Conservation (phyloP, 768 basidiomycete genomes). For the Plicaturopsis crispa region DNA sequence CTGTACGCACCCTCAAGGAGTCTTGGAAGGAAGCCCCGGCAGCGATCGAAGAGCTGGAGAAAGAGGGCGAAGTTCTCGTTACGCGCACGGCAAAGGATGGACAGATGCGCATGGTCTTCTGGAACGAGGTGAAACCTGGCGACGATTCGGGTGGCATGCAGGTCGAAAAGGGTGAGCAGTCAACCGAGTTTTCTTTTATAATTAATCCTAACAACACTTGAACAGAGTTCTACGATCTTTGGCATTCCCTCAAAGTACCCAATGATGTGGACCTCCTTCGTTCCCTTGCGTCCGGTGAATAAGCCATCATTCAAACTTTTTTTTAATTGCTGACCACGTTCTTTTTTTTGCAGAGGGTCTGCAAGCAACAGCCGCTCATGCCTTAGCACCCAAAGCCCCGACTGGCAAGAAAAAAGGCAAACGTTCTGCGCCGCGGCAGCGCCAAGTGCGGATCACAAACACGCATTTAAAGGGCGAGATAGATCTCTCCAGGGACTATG, state of each 20-base stretch:
- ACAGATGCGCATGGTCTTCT: constrained; percentile 78
- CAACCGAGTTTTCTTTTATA: neutral
- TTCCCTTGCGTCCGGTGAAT: constrained; percentile 65
- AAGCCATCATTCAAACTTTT: constrained; percentile 5
- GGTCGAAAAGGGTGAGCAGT: constrained; percentile 70
- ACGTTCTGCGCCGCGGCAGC: constrained; percentile 62
- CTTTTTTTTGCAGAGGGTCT: constrained; percentile 54
- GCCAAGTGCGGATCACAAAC: constrained; percentile 82
- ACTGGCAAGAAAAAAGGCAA: constrained; percentile 79
- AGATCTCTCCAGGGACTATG: constrained; percentile 74
- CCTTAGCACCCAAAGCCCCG: constrained; percentile 45
- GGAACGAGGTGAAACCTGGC: constrained; percentile 80
- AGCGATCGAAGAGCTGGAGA: constrained; percentile 84
- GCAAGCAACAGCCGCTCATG: constrained; percentile 67
- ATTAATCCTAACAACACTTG: neutral
- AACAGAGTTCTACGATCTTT: constrained; percentile 80
- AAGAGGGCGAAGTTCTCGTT: constrained; percentile 83
- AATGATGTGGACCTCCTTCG: constrained; percentile 78
- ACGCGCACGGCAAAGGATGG: constrained; percentile 81
- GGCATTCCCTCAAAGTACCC: constrained; percentile 81
- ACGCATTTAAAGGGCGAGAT: constrained; percentile 82
- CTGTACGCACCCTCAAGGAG: constrained; percentile 80
- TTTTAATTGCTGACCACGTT: neutral
- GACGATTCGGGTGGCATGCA: constrained; percentile 61
- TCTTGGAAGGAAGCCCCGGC: constrained; percentile 84